Conservation (phyloP, 257 asterid genomes). For the Penstemon barbatus region DNA sequence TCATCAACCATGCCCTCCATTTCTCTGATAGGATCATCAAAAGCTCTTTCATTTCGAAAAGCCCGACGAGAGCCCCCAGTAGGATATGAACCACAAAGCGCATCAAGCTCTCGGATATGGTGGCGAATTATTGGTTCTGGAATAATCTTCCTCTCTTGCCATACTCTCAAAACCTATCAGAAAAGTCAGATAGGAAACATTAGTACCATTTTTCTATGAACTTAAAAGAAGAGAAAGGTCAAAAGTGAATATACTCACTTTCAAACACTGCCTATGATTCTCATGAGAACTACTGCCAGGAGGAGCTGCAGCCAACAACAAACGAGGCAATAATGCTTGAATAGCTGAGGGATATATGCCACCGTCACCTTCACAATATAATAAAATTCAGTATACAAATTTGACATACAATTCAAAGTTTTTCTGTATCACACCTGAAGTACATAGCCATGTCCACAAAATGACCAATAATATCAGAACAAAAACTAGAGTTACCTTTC, state of each 20-base stretch:
- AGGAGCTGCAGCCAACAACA: slow-evolving; percentile 88
- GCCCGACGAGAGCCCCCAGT: slow-evolving; percentile 58
- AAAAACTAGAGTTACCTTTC: slow-evolving; percentile 55
- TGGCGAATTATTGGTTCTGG: slow-evolving; percentile 78
- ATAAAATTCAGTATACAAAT: slow-evolving; percentile 24
- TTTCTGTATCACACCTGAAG: slow-evolving; percentile 10
- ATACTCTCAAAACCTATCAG: slow-evolving; percentile 84
- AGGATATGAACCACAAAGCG: slow-evolving; percentile 66
- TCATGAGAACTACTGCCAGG: slow-evolving; percentile 74
- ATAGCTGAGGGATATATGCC: slow-evolving; percentile 78
- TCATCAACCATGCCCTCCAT: slow-evolving; percentile 97
- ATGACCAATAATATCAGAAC: slow-evolving; percentile 18
- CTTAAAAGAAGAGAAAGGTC: slow-evolving; percentile 6
- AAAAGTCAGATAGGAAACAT: slow-evolving; percentile 22
- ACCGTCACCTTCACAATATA: slow-evolving; percentile 64
- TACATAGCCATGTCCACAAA: slow-evolving; percentile 22
- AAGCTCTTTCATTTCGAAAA: slow-evolving; percentile 72
- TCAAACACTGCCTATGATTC: slow-evolving; percentile 87
- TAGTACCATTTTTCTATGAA: slow-evolving; percentile 9
- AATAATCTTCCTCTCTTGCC: slow-evolving; percentile 86
- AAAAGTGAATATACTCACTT: slow-evolving; percentile 49
- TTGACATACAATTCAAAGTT: not conserved
- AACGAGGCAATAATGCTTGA: slow-evolving; percentile 72
- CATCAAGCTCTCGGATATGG: slow-evolving; percentile 81
- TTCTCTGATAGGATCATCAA: slow-evolving; percentile 87